Percentiles rank a stretch among this genome's conserved stretches.
Conservation (phyloP, 23 red algal species). For the Agarophyton chilense region DNA sequence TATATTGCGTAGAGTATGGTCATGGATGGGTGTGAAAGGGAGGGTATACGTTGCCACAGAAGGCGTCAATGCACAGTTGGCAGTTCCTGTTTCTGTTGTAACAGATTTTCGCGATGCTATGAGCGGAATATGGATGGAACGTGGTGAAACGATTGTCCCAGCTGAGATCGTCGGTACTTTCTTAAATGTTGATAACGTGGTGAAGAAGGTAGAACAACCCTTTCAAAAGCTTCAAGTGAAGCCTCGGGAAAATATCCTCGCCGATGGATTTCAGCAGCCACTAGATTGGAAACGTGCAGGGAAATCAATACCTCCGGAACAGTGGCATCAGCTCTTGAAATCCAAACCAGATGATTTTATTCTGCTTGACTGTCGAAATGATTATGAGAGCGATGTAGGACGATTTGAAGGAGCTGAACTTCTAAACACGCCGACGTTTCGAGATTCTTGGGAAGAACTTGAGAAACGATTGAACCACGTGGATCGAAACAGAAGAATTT, state of each 20-base stretch:
- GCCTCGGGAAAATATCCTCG: constrained; percentile 70
- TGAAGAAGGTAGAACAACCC: constrained; percentile 45
- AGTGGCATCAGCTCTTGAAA: constrained; percentile 75
- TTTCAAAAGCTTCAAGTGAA: constrained; percentile 81
- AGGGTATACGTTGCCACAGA: constrained; percentile 86
- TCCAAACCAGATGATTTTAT: constrained; percentile 37
- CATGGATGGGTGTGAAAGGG: constrained; percentile 62
- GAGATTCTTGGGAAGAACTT: constrained; percentile 81
- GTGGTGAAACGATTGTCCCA: constrained; percentile 52
- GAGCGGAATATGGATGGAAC: constrained; percentile 41
- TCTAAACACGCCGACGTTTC: constrained; percentile 78
- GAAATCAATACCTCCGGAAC: constrained; percentile 58
- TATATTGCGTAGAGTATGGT: constrained; percentile 50
- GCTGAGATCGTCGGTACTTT: constrained; percentile 68
- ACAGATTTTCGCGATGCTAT: constrained; percentile 63
- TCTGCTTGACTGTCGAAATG: constrained; percentile 86
- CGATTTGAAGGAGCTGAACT: constrained; percentile 74
- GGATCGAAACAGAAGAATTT: constrained; percentile 49
- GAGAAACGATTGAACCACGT: constrained; percentile 51
- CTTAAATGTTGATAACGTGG: constrained; percentile 69
- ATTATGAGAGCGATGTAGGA: constrained; percentile 87
- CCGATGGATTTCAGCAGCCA: constrained; percentile 77
- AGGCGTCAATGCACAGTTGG: constrained; percentile 87
- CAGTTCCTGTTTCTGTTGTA: constrained; percentile 55
- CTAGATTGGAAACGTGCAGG: constrained; percentile 69